A percentile compares a stretch with the other conserved stretches of the same genome.
phyloP scores from a whole-genome alignment of 2,329 filamentous ascomycete species.

The Pseudogymnoascus sp. region DNA sequence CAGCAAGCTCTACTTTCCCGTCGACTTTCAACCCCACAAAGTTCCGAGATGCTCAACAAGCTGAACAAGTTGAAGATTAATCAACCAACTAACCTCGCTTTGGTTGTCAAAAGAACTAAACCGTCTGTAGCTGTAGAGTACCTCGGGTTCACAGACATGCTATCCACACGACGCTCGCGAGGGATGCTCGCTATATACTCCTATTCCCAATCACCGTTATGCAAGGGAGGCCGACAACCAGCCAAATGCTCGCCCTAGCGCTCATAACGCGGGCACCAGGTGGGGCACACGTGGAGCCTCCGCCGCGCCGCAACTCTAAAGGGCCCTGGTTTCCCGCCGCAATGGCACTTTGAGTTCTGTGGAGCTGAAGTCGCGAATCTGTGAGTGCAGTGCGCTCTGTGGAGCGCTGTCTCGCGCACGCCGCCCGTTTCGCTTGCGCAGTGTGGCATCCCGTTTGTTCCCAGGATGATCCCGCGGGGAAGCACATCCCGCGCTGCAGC shows the following conservation, averaged over 20 bases:
- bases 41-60: background rate
- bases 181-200: constrained; percentile 7
- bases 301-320: constrained; percentile 1
- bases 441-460: background rate
- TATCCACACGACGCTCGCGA: background rate
- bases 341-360: background rate
- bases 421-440: background rate
- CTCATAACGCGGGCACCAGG: background rate
- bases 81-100: background rate
- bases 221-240: background rate
- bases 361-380: background rate
- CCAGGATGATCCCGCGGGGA: background rate
- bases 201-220: background rate
- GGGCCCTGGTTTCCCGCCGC: background rate
- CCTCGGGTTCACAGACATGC: background rate
- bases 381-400: background rate
- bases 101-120: background rate
- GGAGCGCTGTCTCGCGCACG: background rate
- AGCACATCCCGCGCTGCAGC: background rate
- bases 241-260: background rate
- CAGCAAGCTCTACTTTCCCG: background rate
- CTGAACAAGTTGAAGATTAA: background rate
- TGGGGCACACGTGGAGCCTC: constrained; percentile 1
- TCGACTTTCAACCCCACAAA: background rate
- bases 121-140: background rate